These are phyloP conservation scores for Plasmodium gaboni DNA, from an alignment of 169 alveolate species.

Conservation along the genomic window DNA sequence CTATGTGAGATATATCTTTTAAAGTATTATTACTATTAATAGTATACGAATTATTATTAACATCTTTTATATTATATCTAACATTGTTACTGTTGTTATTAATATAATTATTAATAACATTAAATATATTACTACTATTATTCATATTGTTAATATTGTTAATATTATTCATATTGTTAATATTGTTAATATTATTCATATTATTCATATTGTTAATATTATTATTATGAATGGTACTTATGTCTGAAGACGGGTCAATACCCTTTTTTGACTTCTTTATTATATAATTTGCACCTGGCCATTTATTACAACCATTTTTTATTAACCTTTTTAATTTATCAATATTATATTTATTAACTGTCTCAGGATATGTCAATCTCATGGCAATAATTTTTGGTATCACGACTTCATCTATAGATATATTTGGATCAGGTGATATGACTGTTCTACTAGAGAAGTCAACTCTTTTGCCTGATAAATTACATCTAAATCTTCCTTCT, in stretches of 20 bases:
- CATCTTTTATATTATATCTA: not conserved
- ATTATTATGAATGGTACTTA: not conserved
- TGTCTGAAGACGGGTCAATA: not conserved
- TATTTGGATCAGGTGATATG: slow-evolving; percentile 99
- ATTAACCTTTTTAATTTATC: slow-evolving; percentile 92
- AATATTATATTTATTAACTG: slow-evolving; percentile 93
- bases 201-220: slow-evolving; percentile 1
- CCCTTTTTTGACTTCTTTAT: slow-evolving; percentile 53
- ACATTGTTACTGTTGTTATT: not conserved
- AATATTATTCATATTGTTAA: not conserved
- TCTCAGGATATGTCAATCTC: slow-evolving; percentile 97
- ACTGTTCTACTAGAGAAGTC: slow-evolving; percentile 99
- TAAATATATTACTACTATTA: slow-evolving; percentile 5
- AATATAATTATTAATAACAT: slow-evolving; percentile 31
- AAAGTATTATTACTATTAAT: slow-evolving; percentile 12
- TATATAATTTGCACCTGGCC: slow-evolving; percentile 98
- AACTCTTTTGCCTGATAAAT: slow-evolving; percentile 99
- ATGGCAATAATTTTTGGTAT: slow-evolving; percentile 98
- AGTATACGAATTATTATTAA: not conserved
- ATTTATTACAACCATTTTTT: slow-evolving; percentile 93
- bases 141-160: not conserved
- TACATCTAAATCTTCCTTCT: slow-evolving; percentile 99
- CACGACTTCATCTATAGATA: slow-evolving; percentile 97
- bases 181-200: not conserved
- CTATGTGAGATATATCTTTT: not conserved